Evolutionary conservation across 176 grass and related monocot genomes (phyloP), one percentile per base, ranked within the genome.

Genomic region (Luzula sylvatica): DNA sequence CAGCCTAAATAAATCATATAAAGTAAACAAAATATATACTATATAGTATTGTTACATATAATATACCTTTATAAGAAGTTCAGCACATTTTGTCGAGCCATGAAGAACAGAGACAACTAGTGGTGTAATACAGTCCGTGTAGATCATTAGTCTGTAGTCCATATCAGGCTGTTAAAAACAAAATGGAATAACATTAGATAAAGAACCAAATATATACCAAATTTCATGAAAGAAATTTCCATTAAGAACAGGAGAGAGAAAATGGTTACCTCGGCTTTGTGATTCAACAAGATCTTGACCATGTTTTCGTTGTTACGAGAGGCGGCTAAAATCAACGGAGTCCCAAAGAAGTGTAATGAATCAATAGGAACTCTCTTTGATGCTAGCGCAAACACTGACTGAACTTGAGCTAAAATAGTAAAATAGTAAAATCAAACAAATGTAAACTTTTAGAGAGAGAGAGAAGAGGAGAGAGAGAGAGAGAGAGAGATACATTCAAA

Each of bases 241-340:
- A n/a, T n/a, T n/a, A n/a, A n/a, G n/a, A n/a, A n/a, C n/a, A n/a
- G n/a, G n/a, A n/a, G n/a, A n/a, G n/a, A n/a, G n/a, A n/a, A n/a
- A n/a, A n/a, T n/a, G n/a, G 24, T 30, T 57, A 57, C 56, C 40
- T 60, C 39, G 3, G 56, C 56, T 40, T 60, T 60, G 35, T 60
- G 38, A 21, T 15, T 12, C 38, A 60, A 23, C 11, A 60, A 60
- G 42, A 26, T 32, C 56, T 60, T 60, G 38, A 60, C 25, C 20
- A 35, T 24, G 13, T 35, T 15, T 8, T 12, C 18, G 4, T 60
- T 40, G 42, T 9, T 23, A 8, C 15, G 13, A n/a, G 20, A 40
- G 24, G 56, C 21, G 3, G 56, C 56, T 11, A 60, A 45, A 42
- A 60, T 20, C 7, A 60, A 21, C 15, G 56, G 38, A 11, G 56